Percentiles rank a stretch among this genome's conserved stretches.
phyloP scores from a whole-genome alignment of 495 filamentous ascomycete species.

The Daldinia bambusicola region DNA sequence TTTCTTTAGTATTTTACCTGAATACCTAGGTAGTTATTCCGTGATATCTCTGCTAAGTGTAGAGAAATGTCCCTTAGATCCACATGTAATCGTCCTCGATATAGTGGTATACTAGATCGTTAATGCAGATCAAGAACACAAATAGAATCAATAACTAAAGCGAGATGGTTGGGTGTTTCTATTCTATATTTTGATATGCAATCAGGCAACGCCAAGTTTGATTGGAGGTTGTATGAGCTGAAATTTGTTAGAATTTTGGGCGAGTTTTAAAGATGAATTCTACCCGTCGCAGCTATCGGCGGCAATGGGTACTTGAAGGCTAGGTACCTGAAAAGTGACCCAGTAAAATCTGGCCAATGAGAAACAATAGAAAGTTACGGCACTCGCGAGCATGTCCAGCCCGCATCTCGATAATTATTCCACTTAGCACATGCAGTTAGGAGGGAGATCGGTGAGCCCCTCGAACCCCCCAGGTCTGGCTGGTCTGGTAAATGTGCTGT shows the following conservation, averaged over 20 bases:
- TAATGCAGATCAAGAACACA: background rate
- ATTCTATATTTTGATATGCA: conserved; percentile 9
- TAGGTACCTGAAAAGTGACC: conserved; percentile 22
- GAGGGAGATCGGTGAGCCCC: conserved; percentile 8
- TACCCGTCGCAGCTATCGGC: conserved; percentile 16
- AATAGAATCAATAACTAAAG: background rate
- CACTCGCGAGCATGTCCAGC: conserved; percentile 4
- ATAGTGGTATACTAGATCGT: too few species aligned
- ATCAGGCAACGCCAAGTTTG: background rate
- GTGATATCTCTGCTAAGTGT: background rate
- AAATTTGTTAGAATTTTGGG: conserved; percentile 11
- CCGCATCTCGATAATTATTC: conserved; percentile 6
- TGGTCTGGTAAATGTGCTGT: too few species aligned
- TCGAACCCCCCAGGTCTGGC: conserved; percentile 1
- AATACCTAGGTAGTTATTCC: too few species aligned
- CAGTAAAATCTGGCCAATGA: conserved; percentile 16
- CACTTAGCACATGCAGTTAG: background rate
- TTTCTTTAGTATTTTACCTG: background rate
- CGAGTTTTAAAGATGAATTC: background rate
- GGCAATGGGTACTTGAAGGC: conserved; percentile 27
- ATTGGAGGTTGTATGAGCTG: conserved; percentile 37
- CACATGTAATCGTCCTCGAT: background rate
- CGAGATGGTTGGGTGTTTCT: conserved; percentile 1
- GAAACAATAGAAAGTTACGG: background rate
- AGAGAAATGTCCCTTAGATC: background rate